Base-by-base conservation (phyloP, 2,329 filamentous ascomycete species). In the Phialophora expanda region DNA sequence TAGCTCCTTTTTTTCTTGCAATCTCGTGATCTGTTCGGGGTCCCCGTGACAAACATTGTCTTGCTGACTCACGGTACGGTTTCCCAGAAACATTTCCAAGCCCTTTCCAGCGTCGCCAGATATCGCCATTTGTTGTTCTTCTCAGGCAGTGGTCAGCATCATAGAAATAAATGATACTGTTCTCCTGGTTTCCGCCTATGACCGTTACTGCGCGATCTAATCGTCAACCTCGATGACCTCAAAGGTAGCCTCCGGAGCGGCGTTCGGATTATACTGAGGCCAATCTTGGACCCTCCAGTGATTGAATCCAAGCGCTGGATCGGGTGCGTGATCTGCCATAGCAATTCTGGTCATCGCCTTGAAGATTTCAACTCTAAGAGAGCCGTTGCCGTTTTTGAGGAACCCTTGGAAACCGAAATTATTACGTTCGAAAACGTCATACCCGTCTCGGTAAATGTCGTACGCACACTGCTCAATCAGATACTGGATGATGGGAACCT, bases 401-500 rank as follows among this genome's bases (percentile, higher is more conserved):
- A 66, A 71, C 1, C 12, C 30, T 22, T 70, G 55, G 28, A 72
- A 65, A 5, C 48, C 61, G 1, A 20, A 2, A 46, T 71, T 72
- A 14, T 56, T 28, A 3, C 20, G 28, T 6, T 32, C 28, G 30
- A 71, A 71, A 2, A 28, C 22, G 14, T 57, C 61, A 53, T 66
- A 70, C 4, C 70, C 69, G 3, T 64, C 48, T n/a, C 46, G 48
- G 7, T 53, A 63, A 22, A 73, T 69, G 20, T 73, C 71, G 54
- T 60, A 72, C 1, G 68, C 66, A 38, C 65, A 61, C 38, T 73
- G 71, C 8, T 70, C 68, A 50, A 72, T 53, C 11, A 73, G 48
- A 50, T 72, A 73, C 12, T 34, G 50, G 9, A 68, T 50, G 57
- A 72, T 48, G 3, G 67, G 60, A 5, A 67, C 58, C 0, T 28